Percentiles rank a stretch among this genome's conserved stretches.
phyloP scores from a whole-genome alignment of 164 flowering plant species.

The Aristolochia contorta region DNA sequence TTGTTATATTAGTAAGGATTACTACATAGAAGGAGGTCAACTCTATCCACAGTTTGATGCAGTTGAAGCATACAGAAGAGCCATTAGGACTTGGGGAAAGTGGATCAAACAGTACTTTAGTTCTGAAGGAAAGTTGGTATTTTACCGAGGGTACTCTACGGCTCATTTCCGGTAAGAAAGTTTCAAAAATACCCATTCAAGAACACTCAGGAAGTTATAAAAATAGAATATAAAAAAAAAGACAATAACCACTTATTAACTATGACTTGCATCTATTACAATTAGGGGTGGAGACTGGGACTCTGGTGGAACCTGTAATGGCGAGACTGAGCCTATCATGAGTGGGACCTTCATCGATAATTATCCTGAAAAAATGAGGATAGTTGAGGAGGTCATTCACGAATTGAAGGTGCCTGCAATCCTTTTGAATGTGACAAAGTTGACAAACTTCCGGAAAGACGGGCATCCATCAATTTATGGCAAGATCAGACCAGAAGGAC shows the following conservation, averaged over 20 bases:
- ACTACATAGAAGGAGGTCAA: conserved; percentile 73
- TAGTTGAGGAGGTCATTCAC: conserved; percentile 65
- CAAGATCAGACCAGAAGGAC: conserved; percentile 28
- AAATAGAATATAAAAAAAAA: not conserved
- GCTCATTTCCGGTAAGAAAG: conserved; percentile 76
- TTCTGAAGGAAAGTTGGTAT: conserved; percentile 45
- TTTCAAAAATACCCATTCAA: not conserved
- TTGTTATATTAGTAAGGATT: conserved; percentile 61
- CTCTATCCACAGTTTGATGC: conserved; percentile 79
- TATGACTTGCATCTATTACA: not conserved
- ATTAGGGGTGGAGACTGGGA: conserved; percentile 99
- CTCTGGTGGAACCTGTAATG: conserved; percentile 87
- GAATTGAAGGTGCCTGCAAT: conserved; percentile 49
- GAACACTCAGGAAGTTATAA: not conserved
- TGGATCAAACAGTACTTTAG: conserved; percentile 62
- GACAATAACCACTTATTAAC: no score
- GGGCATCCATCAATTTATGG: conserved; percentile 90
- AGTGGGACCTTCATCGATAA: conserved; percentile 49
- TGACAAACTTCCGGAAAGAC: conserved; percentile 86
- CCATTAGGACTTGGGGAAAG: conserved; percentile 76
- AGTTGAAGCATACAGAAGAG: conserved; percentile 71
- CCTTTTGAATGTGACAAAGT: conserved; percentile 59
- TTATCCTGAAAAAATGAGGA: conserved; percentile 81
- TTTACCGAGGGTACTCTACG: conserved; percentile 87
- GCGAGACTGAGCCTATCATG: conserved; percentile 60